These are phyloP conservation scores for Plectosphaerella cucumerina DNA, from an alignment of 2,329 filamentous ascomycete species.

Conservation along the genomic window DNA sequence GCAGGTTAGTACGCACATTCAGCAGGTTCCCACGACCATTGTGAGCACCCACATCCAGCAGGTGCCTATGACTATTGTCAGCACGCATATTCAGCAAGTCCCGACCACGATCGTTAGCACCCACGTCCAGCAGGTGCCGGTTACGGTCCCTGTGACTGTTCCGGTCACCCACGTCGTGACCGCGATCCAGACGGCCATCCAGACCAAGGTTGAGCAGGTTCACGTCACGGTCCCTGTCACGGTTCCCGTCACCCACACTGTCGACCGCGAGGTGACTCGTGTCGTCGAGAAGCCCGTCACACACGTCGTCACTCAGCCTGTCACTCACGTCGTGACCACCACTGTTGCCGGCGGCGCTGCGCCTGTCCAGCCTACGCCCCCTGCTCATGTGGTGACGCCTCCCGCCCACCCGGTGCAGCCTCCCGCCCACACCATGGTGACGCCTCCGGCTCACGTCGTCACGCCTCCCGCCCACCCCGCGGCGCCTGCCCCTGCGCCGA, in stretches of 20 bases:
- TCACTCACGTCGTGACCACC: constrained; percentile 3
- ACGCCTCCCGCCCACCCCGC: not conserved
- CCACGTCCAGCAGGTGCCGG: not conserved
- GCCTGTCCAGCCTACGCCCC: constrained; percentile 1
- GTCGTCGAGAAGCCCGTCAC: constrained; percentile 3
- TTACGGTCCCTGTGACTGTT: constrained; percentile 3
- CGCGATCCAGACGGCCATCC: constrained; percentile 1
- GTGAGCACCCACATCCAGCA: constrained; percentile 3
- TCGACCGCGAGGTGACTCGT: constrained; percentile 3
- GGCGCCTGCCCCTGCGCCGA: not conserved
- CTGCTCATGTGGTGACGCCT: not conserved
- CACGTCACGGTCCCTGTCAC: constrained; percentile 2
- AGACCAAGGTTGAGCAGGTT: constrained; percentile 5
- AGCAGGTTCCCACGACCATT: constrained; percentile 6
- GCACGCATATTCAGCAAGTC: constrained; percentile 6
- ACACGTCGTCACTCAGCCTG: constrained; percentile 3
- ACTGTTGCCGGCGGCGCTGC: not conserved
- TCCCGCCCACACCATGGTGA: not conserved
- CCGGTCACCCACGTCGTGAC: constrained; percentile 1
- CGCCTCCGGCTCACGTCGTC: not conserved
- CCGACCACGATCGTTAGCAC: constrained; percentile 7
- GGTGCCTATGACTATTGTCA: constrained; percentile 2
- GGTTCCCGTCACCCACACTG: constrained; percentile 6
- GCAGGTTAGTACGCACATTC: constrained; percentile 1
- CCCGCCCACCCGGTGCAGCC: not conserved